These are phyloP conservation scores for Lepidium aucheri DNA, from an alignment of 345 rosid species.

Conservation along the genomic window DNA sequence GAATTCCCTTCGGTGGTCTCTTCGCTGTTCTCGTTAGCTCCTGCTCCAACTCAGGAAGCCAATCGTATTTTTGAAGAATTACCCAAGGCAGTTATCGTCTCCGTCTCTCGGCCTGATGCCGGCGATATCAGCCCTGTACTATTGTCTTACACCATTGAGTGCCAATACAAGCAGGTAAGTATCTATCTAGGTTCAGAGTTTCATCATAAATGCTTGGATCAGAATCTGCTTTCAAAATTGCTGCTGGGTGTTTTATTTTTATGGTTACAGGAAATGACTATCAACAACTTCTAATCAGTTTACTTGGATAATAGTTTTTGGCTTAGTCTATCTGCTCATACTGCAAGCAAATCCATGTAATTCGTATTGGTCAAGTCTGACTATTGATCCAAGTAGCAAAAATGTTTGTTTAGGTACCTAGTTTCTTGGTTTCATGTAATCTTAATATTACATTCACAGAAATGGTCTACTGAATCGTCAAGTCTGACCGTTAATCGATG, in stretches of 20 bases:
- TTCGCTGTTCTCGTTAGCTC: constrained; percentile 46
- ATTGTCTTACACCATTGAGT: constrained; percentile 72
- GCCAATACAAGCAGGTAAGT: constrained; percentile 82
- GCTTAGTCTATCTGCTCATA: not conserved
- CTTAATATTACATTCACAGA: not conserved
- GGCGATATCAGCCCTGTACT: constrained; percentile 83
- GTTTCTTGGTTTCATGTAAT: not conserved
- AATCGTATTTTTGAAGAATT: constrained; percentile 79
- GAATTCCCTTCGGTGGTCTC: constrained; percentile 48
- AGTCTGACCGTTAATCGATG: not conserved
- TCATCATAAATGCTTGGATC: not conserved
- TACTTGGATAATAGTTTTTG: not conserved
- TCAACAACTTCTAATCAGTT: not conserved
- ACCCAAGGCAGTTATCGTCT: constrained; percentile 63
- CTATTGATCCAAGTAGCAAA: constrained; percentile 1
- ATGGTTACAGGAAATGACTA: not conserved
- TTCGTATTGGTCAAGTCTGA: not conserved
- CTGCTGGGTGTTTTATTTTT: not conserved
- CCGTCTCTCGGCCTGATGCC: constrained; percentile 84
- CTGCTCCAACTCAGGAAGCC: constrained; percentile 42
- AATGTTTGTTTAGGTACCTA: not conserved
- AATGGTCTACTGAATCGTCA: not conserved
- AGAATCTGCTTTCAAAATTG: not conserved
- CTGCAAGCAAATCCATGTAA: not conserved
- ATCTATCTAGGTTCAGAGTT: not conserved